Percentiles rank a stretch among this genome's conserved stretches.
Conservation (phyloP, 164 flowering plant genomes). For the Euptelea pleiosperma region DNA sequence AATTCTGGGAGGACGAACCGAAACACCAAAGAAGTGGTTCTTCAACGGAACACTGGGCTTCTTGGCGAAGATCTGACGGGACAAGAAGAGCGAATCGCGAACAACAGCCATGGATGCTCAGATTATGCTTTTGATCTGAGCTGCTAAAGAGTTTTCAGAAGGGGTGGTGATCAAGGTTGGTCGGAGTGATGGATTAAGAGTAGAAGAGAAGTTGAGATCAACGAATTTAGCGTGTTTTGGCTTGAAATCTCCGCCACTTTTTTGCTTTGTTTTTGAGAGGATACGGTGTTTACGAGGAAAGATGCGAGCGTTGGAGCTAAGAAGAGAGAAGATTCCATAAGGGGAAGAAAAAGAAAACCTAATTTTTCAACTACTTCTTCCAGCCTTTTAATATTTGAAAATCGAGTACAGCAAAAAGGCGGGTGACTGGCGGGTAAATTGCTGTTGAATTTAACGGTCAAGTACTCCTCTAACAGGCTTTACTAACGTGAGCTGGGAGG, state of each 20-base stretch:
- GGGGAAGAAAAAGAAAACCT: too few species aligned
- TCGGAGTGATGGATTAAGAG: neutral
- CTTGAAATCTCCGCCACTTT: slow-evolving; percentile 4
- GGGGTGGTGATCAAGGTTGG: neutral
- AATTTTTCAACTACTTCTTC: neutral
- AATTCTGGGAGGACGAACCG: slow-evolving; percentile 1
- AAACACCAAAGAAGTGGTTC: slow-evolving; percentile 17
- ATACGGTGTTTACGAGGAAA: slow-evolving; percentile 5
- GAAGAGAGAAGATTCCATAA: neutral
- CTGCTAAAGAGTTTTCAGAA: neutral
- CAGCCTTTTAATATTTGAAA: slow-evolving; percentile 1
- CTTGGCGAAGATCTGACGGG: slow-evolving; percentile 16
- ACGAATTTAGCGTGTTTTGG: neutral
- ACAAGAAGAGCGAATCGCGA: slow-evolving; percentile 19
- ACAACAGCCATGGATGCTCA: slow-evolving; percentile 30
- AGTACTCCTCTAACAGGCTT: too few species aligned
- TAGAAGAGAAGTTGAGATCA: neutral
- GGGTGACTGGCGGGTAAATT: slow-evolving; percentile 2
- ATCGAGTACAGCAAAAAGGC: neutral
- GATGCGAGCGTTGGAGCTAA: too few species aligned
- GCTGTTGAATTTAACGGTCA: too few species aligned
- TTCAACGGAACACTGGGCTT: slow-evolving; percentile 8
- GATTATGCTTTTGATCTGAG: neutral
- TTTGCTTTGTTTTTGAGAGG: neutral
- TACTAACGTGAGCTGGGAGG: too few species aligned